phyloP scores from a whole-genome alignment of 345 rosid species.

The Fremontodendron californicum region DNA sequence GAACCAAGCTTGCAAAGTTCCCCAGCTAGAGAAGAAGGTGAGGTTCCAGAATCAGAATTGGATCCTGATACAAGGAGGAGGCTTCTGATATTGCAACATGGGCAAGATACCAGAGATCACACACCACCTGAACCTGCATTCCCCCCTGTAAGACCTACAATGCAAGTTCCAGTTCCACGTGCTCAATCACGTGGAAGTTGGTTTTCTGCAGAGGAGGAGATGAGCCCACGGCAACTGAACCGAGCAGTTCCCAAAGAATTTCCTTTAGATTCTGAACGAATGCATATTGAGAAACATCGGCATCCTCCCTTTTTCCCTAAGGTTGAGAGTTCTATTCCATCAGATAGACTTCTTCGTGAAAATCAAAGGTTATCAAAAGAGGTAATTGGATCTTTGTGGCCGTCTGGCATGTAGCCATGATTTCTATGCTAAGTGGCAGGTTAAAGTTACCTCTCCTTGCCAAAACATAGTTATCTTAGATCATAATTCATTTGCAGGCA shows the following conservation, averaged over 20 bases:
- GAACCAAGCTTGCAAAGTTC: slow-evolving; percentile 83
- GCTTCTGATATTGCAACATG: slow-evolving; percentile 96
- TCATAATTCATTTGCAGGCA: slow-evolving; percentile 44
- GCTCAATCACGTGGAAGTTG: slow-evolving; percentile 66
- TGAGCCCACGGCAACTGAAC: slow-evolving; percentile 63
- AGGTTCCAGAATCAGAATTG: slow-evolving; percentile 95
- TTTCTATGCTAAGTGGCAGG: neutral
- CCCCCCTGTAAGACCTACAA: slow-evolving; percentile 58
- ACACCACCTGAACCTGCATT: slow-evolving; percentile 58
- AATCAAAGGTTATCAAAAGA: slow-evolving; percentile 75
- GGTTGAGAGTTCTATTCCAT: slow-evolving; percentile 56
- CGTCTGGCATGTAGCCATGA: neutral
- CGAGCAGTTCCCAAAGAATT: slow-evolving; percentile 61
- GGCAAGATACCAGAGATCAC: slow-evolving; percentile 84
- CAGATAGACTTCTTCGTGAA: slow-evolving; percentile 73
- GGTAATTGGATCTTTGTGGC: slow-evolving; percentile 37
- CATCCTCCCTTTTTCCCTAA: slow-evolving; percentile 60
- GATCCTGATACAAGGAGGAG: slow-evolving; percentile 97
- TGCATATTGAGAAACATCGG: slow-evolving; percentile 62
- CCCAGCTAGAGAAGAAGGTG: slow-evolving; percentile 99
- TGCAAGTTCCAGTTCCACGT: slow-evolving; percentile 59
- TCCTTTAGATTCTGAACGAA: slow-evolving; percentile 58
- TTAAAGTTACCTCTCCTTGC: neutral
- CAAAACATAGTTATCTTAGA: neutral
- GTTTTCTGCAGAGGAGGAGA: slow-evolving; percentile 83